These are phyloP conservation scores for Xylariaceae sp. DNA, from an alignment of 2,329 filamentous ascomycete species.

Conservation along the genomic window DNA sequence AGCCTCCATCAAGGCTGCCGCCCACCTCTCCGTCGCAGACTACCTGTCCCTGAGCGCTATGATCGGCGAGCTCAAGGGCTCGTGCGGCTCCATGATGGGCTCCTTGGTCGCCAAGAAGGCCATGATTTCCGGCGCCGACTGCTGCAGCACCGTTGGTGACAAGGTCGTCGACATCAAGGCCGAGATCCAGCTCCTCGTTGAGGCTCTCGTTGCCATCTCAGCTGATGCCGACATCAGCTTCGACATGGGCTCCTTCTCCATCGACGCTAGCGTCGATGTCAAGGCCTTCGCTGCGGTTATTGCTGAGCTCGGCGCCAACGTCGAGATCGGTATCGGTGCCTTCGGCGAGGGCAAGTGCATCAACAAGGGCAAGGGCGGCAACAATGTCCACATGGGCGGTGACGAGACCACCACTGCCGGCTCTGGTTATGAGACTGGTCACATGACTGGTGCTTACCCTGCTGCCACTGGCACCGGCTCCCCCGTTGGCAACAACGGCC, in stretches of 20 bases:
- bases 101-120: slow-evolving; percentile 5
- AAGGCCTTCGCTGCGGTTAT: slow-evolving; percentile 23
- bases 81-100: slow-evolving; percentile 5
- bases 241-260: slow-evolving; percentile 3
- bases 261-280: slow-evolving; percentile 24
- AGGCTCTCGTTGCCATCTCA: slow-evolving; percentile 6
- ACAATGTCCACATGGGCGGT: too few relatives aligned
- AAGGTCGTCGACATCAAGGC: slow-evolving; percentile 4
- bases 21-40: slow-evolving; percentile 4
- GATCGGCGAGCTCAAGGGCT: background rate
- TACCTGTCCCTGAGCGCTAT: slow-evolving; percentile 3
- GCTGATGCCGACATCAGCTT: slow-evolving; percentile 13
- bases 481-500: background rate
- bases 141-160: slow-evolving; percentile 1
- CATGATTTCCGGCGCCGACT: slow-evolving; percentile 2
- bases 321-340: background rate
- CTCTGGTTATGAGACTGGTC: background rate
- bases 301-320: slow-evolving; percentile 24
- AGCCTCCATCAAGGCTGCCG: slow-evolving; percentile 4
- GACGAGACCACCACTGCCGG: background rate
- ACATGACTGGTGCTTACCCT: background rate
- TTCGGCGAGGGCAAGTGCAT: background rate
- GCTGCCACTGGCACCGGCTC: background rate
- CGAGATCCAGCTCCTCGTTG: slow-evolving; percentile 2
- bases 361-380: background rate